Conservation (phyloP, 148 eudicot species). For the Cornus kousa region DNA sequence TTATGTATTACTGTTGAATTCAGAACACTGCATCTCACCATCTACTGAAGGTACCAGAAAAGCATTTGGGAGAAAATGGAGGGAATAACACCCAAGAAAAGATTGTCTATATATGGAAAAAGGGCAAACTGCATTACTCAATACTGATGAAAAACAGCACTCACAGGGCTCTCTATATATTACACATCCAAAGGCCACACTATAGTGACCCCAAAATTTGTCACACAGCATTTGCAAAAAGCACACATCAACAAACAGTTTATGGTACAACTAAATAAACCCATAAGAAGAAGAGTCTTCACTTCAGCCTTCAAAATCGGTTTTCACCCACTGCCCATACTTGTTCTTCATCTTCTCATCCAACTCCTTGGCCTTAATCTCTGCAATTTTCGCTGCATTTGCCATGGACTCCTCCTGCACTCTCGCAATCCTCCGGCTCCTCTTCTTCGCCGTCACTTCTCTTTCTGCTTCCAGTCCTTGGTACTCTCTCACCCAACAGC, state of each 20-base stretch:
- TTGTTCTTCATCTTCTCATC: constrained; percentile 47
- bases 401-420: constrained; percentile 45
- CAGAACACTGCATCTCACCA: too few species aligned
- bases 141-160: not conserved
- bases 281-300: not conserved
- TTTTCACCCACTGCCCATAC: constrained; percentile 45
- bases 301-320: constrained; percentile 26
- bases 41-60: too few species aligned
- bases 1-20: too few species aligned
- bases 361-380: constrained; percentile 37
- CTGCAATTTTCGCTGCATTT: constrained; percentile 36
- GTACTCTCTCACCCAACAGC: constrained; percentile 61
- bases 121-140: constrained; percentile 1
- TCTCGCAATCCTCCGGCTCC: constrained; percentile 35
- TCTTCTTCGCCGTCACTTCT: constrained; percentile 35
- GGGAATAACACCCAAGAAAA: too few species aligned
- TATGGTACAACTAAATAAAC: too few species aligned
- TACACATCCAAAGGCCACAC: constrained; percentile 13
- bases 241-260: not conserved
- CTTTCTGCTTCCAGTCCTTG: constrained; percentile 47
- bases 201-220: constrained; percentile 12
- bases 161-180: too few species aligned
- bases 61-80: too few species aligned
- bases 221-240: too few species aligned
- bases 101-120: not conserved